Base-by-base conservation (phyloP, 495 filamentous ascomycete genomes). In the Aspergillus nanangensis region DNA sequence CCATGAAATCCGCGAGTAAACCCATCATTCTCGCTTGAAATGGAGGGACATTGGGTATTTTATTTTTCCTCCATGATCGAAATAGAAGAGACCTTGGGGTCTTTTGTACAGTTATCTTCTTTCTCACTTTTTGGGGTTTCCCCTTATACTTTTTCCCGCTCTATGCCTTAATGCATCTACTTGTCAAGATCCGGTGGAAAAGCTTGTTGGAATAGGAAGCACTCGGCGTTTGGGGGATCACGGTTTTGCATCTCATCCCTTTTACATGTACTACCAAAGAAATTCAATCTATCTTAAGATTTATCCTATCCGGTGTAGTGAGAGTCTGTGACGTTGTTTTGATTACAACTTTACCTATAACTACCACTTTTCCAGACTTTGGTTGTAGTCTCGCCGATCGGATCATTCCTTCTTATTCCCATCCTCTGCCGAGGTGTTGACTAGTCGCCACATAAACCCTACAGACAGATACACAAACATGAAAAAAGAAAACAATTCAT, bases 1-100 rank as follows among this genome's bases (percentile, higher is more conserved):
- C 3, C 25, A 29, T 11, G 55, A 57, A 47, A 52, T 57, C n/a
- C 50, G 47, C 38, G 55, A 57, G 47, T 57, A 48, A 42, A 41
- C 24, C 36, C 10, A 20, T 19, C 38, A 13, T 42, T 21, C n/a
- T n/a, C n/a, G n/a, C n/a, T n/a, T n/a, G n/a, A n/a, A 18, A 36
- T 17, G 33, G 33, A n/a, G n/a, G n/a, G n/a, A n/a, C n/a, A n/a
- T n/a, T n/a, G n/a, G n/a, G n/a, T n/a, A n/a, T n/a, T n/a, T 31
- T 31, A 17, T 18, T 3, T 18, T 36, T 36, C 20, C 33, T 36
- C 20, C 20, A 17, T 36, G 33, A 36, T 36, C n/a, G n/a, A n/a
- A n/a, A n/a, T n/a, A n/a, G n/a, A n/a, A n/a, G n/a, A n/a, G n/a
- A n/a, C n/a, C n/a, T n/a, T n/a, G 15, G 8, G n/a, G 13, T 24